Base-by-base conservation (phyloP, 2,329 filamentous ascomycete genomes). In the Aspergillus neoniger region DNA sequence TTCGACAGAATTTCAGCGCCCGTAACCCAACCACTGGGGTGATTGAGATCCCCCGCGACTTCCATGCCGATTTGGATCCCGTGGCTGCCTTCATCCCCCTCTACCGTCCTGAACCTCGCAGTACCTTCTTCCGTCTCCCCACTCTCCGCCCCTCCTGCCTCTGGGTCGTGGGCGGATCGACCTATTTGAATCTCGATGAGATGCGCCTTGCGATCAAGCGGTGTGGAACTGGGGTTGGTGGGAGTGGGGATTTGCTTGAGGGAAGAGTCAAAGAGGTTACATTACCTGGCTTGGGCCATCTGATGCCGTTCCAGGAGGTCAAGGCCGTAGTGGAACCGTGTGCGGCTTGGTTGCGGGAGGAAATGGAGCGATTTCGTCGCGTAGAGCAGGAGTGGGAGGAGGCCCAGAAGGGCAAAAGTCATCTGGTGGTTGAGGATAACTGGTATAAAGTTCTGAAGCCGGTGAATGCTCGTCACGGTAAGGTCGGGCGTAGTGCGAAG, bases 61-160 rank as follows among this genome's bases (percentile, higher is more conserved):
- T 36, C 4, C 52, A 59, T 28, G 44, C 58, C 17, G 58, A 59
- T 23, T 6, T 59, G 6, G 21, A 49, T 30, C 44, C 44, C 14
- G 10, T 23, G 21, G 21, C 23, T 12, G 15, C 21, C 23, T 28
- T n/a, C 7, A 23, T 30, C 3, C 44, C 44, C 23, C 21, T 49
- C 14, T 49, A 49, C 23, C 44, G 44, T 19, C 44, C 44, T 14
- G 44, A 49, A 10, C 44, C 44, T 14, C 44, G 21, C 14, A 23
- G 21, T 25, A 49, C 44, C 21, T 28, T 49, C 6, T 25, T 9
- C 14, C 21, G 21, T 2, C 44, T 49, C 3, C 44, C 44, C 21
- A 6, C 23, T 23, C 44, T 48, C 5, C 44, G 44, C 9, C 44
- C 44, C 12, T 28, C 44, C 6, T 23, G 21, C 12, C 44, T 49